phyloP scores from a whole-genome alignment of 2,329 filamentous ascomycete genomes.

The Talaromyces islandicus region DNA sequence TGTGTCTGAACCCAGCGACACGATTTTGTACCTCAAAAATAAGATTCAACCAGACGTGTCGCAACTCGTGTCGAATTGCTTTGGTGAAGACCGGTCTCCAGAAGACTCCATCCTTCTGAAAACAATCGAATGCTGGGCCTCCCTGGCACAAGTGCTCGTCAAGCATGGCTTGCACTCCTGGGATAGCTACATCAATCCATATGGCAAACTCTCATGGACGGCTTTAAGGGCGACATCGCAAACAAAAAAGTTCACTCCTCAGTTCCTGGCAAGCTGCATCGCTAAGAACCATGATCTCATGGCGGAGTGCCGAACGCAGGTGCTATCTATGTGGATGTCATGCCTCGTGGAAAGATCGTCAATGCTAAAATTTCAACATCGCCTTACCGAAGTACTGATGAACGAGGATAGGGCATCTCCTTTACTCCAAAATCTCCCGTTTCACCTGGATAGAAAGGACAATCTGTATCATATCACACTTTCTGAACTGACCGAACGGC shows the following conservation, averaged over 20 bases:
- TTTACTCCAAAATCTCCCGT: conserved; percentile 54
- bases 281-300: conserved; percentile 37
- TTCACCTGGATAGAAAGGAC: conserved; percentile 35
- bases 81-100: conserved; percentile 52
- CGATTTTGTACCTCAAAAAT: conserved; percentile 31
- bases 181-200: conserved; percentile 51
- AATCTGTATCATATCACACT: conserved; percentile 43
- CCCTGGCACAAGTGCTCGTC: conserved; percentile 43
- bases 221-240: conserved; percentile 41
- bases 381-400: conserved; percentile 49
- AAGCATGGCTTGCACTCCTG: conserved; percentile 44
- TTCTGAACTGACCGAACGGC: conserved; percentile 48
- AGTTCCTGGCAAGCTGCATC: conserved; percentile 41
- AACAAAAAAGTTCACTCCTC: conserved; percentile 42
- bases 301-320: conserved; percentile 40
- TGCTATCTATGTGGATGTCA: conserved; percentile 49
- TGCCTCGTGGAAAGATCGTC: conserved; percentile 55
- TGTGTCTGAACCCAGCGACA: conserved; percentile 15
- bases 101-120: conserved; percentile 50
- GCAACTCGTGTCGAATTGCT: conserved; percentile 54
- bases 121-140: conserved; percentile 51
- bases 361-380: conserved; percentile 56
- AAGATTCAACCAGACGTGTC: conserved; percentile 45
- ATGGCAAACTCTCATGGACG: conserved; percentile 46
- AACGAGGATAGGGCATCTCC: conserved; percentile 41